Conservation (phyloP, 768 basidiomycete species). For the Sarcomyxa edulis region DNA sequence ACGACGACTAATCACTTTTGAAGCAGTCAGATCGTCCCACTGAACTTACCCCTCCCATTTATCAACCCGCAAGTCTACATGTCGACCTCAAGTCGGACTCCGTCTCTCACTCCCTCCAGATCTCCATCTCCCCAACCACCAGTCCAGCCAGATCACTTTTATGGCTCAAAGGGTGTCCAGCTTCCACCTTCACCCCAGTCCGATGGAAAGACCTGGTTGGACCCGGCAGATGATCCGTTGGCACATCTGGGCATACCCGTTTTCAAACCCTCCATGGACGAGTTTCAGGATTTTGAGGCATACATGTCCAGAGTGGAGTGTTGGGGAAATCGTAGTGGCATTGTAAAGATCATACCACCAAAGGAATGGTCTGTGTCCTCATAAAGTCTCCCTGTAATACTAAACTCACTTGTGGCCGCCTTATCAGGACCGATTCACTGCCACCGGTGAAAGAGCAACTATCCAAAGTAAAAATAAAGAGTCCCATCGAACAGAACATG, state of each 20-base stretch:
- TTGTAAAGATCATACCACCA: slow-evolving; percentile 95
- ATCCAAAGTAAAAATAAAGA: slow-evolving; percentile 69
- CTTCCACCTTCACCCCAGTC: slow-evolving; percentile 58
- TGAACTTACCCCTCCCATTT: not conserved
- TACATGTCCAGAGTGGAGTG: slow-evolving; percentile 84
- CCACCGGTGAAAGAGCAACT: slow-evolving; percentile 73
- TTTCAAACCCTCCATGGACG: slow-evolving; percentile 90
- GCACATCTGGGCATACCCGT: slow-evolving; percentile 92
- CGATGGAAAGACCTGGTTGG: slow-evolving; percentile 59
- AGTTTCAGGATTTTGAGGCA: slow-evolving; percentile 87
- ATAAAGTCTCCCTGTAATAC: slow-evolving; percentile 8
- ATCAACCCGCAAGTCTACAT: slow-evolving; percentile 15
- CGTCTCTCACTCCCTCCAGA: slow-evolving; percentile 42
- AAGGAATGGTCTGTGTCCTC: slow-evolving; percentile 73
- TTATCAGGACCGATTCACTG: slow-evolving; percentile 58
- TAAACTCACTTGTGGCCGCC: slow-evolving; percentile 19
- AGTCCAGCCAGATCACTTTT: slow-evolving; percentile 82
- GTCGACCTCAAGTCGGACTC: slow-evolving; percentile 29
- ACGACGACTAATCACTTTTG: no score
- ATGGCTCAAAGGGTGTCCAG: slow-evolving; percentile 47
- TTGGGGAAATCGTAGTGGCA: slow-evolving; percentile 89
- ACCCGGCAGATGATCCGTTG: slow-evolving; percentile 75
- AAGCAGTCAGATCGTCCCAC: not conserved
- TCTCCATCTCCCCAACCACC: slow-evolving; percentile 51
- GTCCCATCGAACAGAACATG: slow-evolving; percentile 94